These are phyloP conservation scores for Pseudocercospora vitis DNA, from an alignment of 2,329 filamentous ascomycete species.

Conservation along the genomic window DNA sequence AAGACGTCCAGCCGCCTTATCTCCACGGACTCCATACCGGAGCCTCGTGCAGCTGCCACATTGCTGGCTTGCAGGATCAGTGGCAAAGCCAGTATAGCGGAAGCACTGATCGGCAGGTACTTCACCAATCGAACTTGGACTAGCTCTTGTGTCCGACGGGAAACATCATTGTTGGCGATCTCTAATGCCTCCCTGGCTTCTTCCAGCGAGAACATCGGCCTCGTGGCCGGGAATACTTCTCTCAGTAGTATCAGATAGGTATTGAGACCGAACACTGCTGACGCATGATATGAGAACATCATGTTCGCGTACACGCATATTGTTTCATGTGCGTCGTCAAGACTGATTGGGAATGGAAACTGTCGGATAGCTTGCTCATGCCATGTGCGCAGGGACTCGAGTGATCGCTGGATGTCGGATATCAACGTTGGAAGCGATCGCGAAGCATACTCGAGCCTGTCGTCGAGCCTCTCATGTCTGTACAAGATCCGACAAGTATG, in stretches of 20 bases:
- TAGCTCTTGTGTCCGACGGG: slow-evolving; percentile 25
- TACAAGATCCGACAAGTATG: slow-evolving; percentile 23
- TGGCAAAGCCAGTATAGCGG: slow-evolving; percentile 20
- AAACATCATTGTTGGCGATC: slow-evolving; percentile 24
- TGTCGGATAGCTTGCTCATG: slow-evolving; percentile 24
- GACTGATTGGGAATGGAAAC: slow-evolving; percentile 25
- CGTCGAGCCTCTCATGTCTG: slow-evolving; percentile 24
- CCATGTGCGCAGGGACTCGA: slow-evolving; percentile 23
- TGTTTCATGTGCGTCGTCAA: slow-evolving; percentile 25
- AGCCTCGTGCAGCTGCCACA: slow-evolving; percentile 25
- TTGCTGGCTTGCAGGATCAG: slow-evolving; percentile 27
- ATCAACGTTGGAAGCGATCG: slow-evolving; percentile 17
- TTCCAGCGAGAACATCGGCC: slow-evolving; percentile 24
- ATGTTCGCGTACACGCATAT: slow-evolving; percentile 28
- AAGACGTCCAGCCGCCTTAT: slow-evolving; percentile 25
- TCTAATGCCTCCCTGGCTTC: slow-evolving; percentile 25
- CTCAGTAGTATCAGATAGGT: slow-evolving; percentile 25
- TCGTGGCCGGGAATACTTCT: slow-evolving; percentile 20
- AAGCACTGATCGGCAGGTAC: slow-evolving; percentile 24
- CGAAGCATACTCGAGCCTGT: slow-evolving; percentile 23
- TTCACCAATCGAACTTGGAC: slow-evolving; percentile 27
- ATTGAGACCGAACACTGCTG: slow-evolving; percentile 26
- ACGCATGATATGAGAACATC: slow-evolving; percentile 29
- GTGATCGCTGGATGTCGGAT: slow-evolving; percentile 20
- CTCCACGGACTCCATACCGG: slow-evolving; percentile 24